Conservation (phyloP, 2,329 filamentous ascomycete species). For the Seiridium unicorne region DNA sequence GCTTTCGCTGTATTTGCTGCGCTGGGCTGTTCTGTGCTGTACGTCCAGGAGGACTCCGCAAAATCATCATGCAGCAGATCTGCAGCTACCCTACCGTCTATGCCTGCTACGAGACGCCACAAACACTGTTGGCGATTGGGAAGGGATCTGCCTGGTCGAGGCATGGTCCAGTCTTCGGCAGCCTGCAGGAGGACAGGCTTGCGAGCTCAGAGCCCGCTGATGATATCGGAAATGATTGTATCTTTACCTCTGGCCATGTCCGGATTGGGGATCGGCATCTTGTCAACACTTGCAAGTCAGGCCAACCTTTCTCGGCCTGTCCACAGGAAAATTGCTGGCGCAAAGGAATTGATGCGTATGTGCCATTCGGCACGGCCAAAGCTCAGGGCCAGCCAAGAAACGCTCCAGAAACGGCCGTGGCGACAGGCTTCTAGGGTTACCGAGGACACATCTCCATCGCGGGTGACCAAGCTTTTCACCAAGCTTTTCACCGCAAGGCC, state of each 20-base stretch:
- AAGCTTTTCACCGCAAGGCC: neutral
- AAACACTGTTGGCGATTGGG: constrained; percentile 41
- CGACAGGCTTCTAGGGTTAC: constrained; percentile 19
- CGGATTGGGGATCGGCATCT: neutral
- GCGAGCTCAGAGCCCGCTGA: constrained; percentile 28
- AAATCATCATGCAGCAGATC: constrained; percentile 38
- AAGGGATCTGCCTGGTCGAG: constrained; percentile 34
- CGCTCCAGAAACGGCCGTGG: neutral
- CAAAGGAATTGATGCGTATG: neutral
- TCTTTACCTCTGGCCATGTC: neutral
- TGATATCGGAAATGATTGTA: constrained; percentile 13
- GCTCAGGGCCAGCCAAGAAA: neutral
- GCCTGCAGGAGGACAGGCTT: constrained; percentile 35
- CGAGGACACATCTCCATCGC: constrained; percentile 15
- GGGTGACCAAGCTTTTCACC: neutral
- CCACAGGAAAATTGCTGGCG: neutral
- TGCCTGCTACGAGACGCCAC: constrained; percentile 45
- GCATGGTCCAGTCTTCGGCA: constrained; percentile 35
- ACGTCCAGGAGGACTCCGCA: neutral
- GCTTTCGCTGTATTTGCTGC: neutral
- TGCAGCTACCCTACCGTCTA: constrained; percentile 49
- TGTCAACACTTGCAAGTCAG: neutral
- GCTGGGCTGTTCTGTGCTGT: neutral
- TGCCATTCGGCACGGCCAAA: neutral
- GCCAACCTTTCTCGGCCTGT: neutral